phyloP scores from a whole-genome alignment of 2,329 filamentous ascomycete genomes.

The Beauveria sp. region DNA sequence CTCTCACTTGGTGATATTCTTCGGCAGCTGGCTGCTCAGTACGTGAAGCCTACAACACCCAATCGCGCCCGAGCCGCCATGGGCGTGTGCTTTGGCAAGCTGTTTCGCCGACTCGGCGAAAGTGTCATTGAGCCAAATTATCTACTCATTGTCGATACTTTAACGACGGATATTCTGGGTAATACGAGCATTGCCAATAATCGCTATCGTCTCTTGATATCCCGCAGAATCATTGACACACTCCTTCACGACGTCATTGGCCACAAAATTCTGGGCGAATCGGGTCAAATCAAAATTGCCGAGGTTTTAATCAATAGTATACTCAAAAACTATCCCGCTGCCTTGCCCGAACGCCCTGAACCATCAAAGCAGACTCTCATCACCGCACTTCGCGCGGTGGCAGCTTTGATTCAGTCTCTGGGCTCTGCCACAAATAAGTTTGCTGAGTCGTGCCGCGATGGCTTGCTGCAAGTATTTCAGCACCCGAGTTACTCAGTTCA shows the following conservation, averaged over 20 bases:
- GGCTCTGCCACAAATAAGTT: constrained; percentile 75
- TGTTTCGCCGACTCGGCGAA: constrained; percentile 72
- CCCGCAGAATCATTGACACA: constrained; percentile 75
- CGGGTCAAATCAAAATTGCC: constrained; percentile 76
- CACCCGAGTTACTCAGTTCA: constrained; percentile 97
- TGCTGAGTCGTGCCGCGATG: constrained; percentile 78
- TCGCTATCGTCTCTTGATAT: constrained; percentile 78
- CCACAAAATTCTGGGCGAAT: constrained; percentile 75
- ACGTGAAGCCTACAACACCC: constrained; percentile 67
- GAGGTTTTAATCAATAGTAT: constrained; percentile 78
- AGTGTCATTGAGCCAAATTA: constrained; percentile 79
- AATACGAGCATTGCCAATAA: constrained; percentile 71
- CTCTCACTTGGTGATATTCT: constrained; percentile 73
- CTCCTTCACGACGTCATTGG: constrained; percentile 80
- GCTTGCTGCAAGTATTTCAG: constrained; percentile 79
- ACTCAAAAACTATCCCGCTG: constrained; percentile 90
- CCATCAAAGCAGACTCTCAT: constrained; percentile 82
- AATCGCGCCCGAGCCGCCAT: constrained; percentile 77
- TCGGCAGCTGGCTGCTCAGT: constrained; percentile 71
- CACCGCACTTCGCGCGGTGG: constrained; percentile 68
- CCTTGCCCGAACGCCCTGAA: constrained; percentile 76
- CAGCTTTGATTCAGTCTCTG: constrained; percentile 68
- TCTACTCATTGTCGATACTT: constrained; percentile 67
- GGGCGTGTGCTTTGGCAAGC: constrained; percentile 76
- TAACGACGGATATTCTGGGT: constrained; percentile 73